Percentiles rank a stretch among this genome's conserved stretches.
These are phyloP conservation scores for Crataegus laevigata DNA, from an alignment of 306 rosid genomes.

Conservation along the genomic window DNA sequence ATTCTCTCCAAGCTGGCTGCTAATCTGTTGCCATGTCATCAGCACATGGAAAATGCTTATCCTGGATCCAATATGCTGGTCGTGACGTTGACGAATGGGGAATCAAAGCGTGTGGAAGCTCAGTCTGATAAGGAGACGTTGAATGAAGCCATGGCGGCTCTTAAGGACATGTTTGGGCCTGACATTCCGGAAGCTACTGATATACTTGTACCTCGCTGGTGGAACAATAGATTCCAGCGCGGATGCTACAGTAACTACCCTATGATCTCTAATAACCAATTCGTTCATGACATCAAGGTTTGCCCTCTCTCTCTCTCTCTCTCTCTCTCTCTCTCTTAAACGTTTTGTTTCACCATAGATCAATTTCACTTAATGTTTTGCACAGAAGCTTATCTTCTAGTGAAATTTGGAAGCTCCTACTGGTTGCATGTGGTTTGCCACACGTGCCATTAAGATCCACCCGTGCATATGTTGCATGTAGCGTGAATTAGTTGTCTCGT, in stretches of 20 bases:
- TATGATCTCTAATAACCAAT: slow-evolving; percentile 46
- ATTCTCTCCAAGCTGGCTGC: slow-evolving; percentile 18
- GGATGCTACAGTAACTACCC: slow-evolving; percentile 98
- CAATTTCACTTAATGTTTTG: neutral
- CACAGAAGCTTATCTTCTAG: neutral
- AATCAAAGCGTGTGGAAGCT: slow-evolving; percentile 94
- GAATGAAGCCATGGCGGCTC: slow-evolving; percentile 86
- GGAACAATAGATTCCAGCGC: slow-evolving; percentile 81
- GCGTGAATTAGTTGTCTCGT: neutral
- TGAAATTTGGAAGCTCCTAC: neutral
- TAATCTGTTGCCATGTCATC: slow-evolving; percentile 39
- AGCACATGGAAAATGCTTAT: slow-evolving; percentile 97
- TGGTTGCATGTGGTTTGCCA: neutral
- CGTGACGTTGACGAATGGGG: slow-evolving; percentile 89
- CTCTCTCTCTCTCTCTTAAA: neutral
- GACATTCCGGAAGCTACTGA: slow-evolving; percentile 68
- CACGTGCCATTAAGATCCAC: neutral
- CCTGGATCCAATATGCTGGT: slow-evolving; percentile 93
- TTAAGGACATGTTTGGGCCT: slow-evolving; percentile 80
- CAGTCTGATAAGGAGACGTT: slow-evolving; percentile 65
- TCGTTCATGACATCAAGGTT: slow-evolving; percentile 62
- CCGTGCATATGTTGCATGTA: neutral
- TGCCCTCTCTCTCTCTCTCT: neutral
- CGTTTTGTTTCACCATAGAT: neutral
- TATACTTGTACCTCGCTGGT: slow-evolving; percentile 90